Base-by-base conservation (phyloP, 2,329 filamentous ascomycete species). In the Lachnellula willkommii region DNA sequence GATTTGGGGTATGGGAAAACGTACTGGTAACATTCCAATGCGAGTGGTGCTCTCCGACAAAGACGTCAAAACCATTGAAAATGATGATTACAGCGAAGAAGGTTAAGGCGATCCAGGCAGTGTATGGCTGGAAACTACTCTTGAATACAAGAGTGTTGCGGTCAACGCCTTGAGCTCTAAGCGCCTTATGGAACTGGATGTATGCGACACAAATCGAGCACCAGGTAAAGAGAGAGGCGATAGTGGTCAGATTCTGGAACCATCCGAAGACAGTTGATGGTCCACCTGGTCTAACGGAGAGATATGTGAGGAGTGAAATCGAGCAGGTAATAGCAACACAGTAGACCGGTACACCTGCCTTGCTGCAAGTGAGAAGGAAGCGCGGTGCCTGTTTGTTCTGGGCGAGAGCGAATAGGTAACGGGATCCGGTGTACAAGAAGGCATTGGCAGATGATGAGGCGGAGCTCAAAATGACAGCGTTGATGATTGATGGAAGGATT, bases 11-110 rank as follows among this genome's bases (percentile, higher is more conserved):
- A 14, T n/a, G 37, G 9, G 14, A 36, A 36, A 42, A 60, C 63
- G 48, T 65, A 65, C 65, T 82, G 0, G 86, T 79, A 0, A 90
- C 69, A 57, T 83, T 78, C 89, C 89, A 93, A 3, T 80, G 61
- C 15, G 56, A 58, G 52, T 68, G 65, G 47, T 66, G 77, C 0
- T 79, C 75, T 0, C 86, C 84, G 47, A 92, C 69, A 65, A 93
- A 94, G 1, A 92, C 87, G 0, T 84, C 79, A 60, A 91, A 93
- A 0, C 89, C 89, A 8, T 86, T 83, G 1, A 91, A 83, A 63
- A 92, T 83, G 0, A 84, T 80, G 84, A 93, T 91, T 60, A 88
- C 70, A 49, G 81, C 80, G 1, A 84, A 88, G 26, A 80, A 82
- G 0, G 74, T 68, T 5, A 90, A 72, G 0, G 82, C 84, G 49